Conservation (phyloP, 2,329 filamentous ascomycete species). For the Alternaria ventricosa region DNA sequence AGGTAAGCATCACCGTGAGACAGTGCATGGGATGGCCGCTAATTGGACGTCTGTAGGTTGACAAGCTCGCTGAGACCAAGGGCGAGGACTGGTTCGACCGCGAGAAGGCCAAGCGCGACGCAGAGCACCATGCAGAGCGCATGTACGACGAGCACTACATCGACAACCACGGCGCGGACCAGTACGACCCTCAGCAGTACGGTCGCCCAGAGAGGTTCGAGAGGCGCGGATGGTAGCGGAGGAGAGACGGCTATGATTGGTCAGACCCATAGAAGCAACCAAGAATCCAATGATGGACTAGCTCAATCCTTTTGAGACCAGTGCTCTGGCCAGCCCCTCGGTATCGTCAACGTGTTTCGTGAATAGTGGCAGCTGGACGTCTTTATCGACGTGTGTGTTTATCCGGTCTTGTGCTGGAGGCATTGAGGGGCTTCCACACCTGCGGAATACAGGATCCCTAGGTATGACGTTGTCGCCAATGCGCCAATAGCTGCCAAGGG, state of each 20-base stretch:
- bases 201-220: conserved; percentile 42
- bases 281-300: conserved; percentile 1
- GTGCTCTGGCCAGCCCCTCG: not conserved
- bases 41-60: conserved; percentile 38
- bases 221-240: conserved; percentile 34
- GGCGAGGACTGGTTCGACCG: conserved; percentile 58
- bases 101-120: conserved; percentile 56
- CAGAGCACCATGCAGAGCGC: conserved; percentile 51
- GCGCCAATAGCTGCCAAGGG: conserved; percentile 10
- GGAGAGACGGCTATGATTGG: conserved; percentile 1
- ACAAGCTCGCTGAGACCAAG: conserved; percentile 71
- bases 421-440: not conserved
- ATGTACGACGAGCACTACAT: conserved; percentile 60
- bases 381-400: not conserved
- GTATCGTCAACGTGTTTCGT: not conserved
- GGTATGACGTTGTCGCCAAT: conserved; percentile 14
- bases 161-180: conserved; percentile 47
- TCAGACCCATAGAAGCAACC: not conserved
- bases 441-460: not conserved
- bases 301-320: not conserved
- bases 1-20: conserved; percentile 54
- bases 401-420: not conserved
- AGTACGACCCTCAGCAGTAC: conserved; percentile 56
- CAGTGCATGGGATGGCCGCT: not conserved
- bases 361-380: not conserved